Conservation (phyloP, 139 green algal species). For the Haematococcus lacustris region DNA sequence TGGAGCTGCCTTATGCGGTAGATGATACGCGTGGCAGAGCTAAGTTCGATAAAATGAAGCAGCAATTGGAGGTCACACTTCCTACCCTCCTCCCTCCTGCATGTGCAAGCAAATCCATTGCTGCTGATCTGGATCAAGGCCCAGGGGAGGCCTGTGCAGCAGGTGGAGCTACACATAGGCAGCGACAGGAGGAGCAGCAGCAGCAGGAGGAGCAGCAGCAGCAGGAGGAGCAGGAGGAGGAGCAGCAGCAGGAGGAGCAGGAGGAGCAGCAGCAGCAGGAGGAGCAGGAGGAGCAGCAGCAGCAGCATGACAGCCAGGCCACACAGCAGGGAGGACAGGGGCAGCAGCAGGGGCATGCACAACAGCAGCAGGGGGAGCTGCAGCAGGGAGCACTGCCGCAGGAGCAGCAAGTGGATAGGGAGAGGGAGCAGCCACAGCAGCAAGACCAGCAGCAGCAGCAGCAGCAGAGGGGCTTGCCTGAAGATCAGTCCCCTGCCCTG, state of each 20-base stretch:
- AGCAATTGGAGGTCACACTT: slow-evolving; percentile 42
- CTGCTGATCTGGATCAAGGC: background rate
- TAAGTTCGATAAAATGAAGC: slow-evolving; percentile 51
- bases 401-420: no score
- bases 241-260: background rate
- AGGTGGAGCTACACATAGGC: no score
- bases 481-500: background rate
- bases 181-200: background rate
- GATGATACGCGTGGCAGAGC: slow-evolving; percentile 36
- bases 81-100: slow-evolving; percentile 29
- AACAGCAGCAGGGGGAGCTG: no score
- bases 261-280: background rate
- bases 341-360: background rate
- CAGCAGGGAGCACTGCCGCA: no score
- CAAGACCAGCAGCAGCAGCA: background rate
- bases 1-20: slow-evolving; percentile 39
- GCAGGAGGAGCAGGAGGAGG: background rate
- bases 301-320: background rate
- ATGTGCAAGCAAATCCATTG: background rate
- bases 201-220: background rate
- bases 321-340: background rate
- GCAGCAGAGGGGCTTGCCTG: background rate
- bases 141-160: background rate
- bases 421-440: background rate
- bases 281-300: background rate